Evolutionary conservation across 371 early-diverging fungal genomes (phyloP), one percentile per base, ranked within the genome.

Genomic region (Rhizopus sp.): DNA sequence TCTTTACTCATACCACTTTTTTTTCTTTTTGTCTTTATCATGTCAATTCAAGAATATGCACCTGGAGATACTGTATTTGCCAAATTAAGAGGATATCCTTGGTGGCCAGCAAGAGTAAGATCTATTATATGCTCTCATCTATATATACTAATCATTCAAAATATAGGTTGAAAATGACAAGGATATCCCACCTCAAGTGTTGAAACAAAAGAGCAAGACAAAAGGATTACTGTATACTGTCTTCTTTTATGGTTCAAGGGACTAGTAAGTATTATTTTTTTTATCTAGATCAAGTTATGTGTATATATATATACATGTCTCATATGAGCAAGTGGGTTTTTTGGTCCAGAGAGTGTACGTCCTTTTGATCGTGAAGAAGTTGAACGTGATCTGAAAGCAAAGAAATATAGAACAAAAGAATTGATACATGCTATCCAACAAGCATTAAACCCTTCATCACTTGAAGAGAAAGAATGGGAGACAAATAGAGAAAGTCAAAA

Each of bases 101-200:
- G 86, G 85, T 88, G 88, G 88, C 88, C 88, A 13, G 82, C 83
- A 49, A 75, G 81, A 62, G 88, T 86, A 80, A 76, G 78, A 63
- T 3, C 15, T 42, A 1, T 9, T 41, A 33, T 7, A 34, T n/a
- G 9, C 9, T n/a, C 5, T 7, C n/a, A 9, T 41, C 13, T 47
- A 29, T 57, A 40, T 60, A 35, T 55, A 30, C 17, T 30, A 6
- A 12, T 23, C 12, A 34, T 6, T 8, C 12, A 39, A 8, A 10
- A 9, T 23, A 23, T 67, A 81, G 82, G 70, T 82, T 66, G 82
- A 82, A 58, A 64, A 64, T 45, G 82, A 84, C 29, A 67, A 65
- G 29, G 63, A 75, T 29, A 59, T 86, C 6, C 80, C 84, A 33
- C 53, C 59, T 31, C 74, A 73, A 47, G 78, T 86, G 30, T 60